Conservation (phyloP, 805 yeast genomes). For the Myxozyma mucilagina region DNA sequence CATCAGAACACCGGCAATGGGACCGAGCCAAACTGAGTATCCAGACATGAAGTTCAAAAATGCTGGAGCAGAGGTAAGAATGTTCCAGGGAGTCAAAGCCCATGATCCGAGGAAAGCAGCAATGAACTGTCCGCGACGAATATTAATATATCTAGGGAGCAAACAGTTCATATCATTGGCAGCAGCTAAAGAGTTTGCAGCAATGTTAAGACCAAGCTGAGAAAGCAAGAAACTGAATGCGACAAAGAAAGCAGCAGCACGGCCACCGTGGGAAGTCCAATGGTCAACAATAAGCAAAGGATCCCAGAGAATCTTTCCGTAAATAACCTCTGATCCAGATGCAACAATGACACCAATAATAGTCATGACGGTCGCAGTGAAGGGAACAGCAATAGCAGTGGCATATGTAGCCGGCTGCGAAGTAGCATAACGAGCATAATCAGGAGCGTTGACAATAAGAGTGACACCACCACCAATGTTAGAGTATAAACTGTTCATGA, state of each 20-base stretch:
- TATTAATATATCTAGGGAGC: conserved; percentile 47
- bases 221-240: conserved; percentile 41
- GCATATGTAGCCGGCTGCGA: conserved; percentile 41
- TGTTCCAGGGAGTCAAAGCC: conserved; percentile 48
- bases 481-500: conserved; percentile 45
- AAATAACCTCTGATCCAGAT: conserved; percentile 46
- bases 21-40: conserved; percentile 46
- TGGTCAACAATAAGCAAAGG: conserved; percentile 49
- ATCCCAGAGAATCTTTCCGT: conserved; percentile 49
- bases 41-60: conserved; percentile 43
- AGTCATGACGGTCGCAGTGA: conserved; percentile 49
- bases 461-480: conserved; percentile 46
- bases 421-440: conserved; percentile 47
- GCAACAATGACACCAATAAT: conserved; percentile 50
- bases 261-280: conserved; percentile 41
- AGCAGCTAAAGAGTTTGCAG: conserved; percentile 50
- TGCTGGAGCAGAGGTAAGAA: conserved; percentile 42
- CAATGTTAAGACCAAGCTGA: conserved; percentile 43
- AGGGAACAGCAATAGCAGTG: conserved; percentile 43
- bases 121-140: conserved; percentile 45
- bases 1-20: conserved; percentile 44
- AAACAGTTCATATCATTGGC: conserved; percentile 55
- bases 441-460: conserved; percentile 47
- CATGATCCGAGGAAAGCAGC: conserved; percentile 42
- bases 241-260: conserved; percentile 53